A percentile compares a stretch with the other conserved stretches of the same genome.
phyloP scores from a whole-genome alignment of 192 early-diverging fungal species.

The Backusella circina region DNA sequence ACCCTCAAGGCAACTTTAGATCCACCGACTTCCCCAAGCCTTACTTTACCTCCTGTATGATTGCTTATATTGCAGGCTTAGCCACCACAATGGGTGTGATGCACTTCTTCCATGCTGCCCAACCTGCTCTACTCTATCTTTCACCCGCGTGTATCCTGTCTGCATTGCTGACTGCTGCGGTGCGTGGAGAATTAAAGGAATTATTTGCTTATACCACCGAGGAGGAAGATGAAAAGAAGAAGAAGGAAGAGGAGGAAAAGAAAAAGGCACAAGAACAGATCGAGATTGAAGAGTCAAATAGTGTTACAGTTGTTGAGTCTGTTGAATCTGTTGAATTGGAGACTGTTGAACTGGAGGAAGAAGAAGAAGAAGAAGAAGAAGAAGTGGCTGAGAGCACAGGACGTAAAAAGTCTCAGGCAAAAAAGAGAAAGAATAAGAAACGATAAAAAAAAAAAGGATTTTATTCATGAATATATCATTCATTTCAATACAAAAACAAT shows the following conservation, averaged over 20 bases:
- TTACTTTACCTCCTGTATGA: conserved; percentile 81
- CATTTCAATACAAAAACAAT: not conserved
- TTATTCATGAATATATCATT: not conserved
- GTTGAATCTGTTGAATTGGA: not conserved
- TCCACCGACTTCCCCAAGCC: conserved; percentile 72
- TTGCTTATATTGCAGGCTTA: conserved; percentile 80
- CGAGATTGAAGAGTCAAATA: not conserved
- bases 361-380: not conserved
- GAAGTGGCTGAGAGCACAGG: not conserved
- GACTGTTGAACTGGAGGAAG: conserved; percentile 3
- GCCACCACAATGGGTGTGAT: conserved; percentile 89
- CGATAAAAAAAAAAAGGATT: not conserved
- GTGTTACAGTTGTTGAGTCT: not conserved
- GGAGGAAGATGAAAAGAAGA: conserved; percentile 29
- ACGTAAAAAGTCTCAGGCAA: not conserved
- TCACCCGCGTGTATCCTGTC: conserved; percentile 96
- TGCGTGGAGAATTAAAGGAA: conserved; percentile 64
- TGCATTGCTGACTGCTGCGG: conserved; percentile 59
- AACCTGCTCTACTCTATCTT: conserved; percentile 94
- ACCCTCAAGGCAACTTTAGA: conserved; percentile 48
- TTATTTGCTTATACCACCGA: conserved; percentile 65
- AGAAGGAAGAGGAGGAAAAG: conserved; percentile 47
- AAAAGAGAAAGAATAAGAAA: conserved; percentile 7
- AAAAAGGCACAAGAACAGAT: conserved; percentile 27
- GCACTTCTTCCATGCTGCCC: conserved; percentile 94